phyloP scores from a whole-genome alignment of 495 filamentous ascomycete genomes.

The Oleoguttula mirabilis region DNA sequence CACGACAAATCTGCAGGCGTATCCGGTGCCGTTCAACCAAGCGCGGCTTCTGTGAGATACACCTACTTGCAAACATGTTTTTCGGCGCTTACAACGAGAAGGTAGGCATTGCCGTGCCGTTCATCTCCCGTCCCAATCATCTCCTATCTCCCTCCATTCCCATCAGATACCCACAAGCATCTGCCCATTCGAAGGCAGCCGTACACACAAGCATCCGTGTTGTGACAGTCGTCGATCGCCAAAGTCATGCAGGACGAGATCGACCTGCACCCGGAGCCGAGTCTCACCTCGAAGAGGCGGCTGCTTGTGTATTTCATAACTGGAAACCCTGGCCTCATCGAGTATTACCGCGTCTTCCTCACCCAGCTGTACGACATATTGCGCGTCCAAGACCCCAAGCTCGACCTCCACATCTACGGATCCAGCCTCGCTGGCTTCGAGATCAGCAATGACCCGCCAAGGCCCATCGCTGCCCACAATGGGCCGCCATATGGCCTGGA shows the following conservation, averaged over 20 bases:
- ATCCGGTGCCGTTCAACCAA: too few species aligned
- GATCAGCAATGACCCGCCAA: conserved; percentile 4
- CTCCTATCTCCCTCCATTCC: too few species aligned
- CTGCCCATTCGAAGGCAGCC: too few species aligned
- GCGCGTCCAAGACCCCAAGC: not conserved
- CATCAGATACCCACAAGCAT: too few species aligned
- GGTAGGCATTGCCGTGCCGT: too few species aligned
- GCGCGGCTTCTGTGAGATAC: too few species aligned
- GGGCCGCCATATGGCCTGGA: conserved; percentile 30
- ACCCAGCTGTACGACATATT: conserved; percentile 35
- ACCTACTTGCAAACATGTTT: too few species aligned
- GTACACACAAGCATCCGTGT: too few species aligned
- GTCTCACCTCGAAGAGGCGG: not conserved
- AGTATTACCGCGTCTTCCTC: conserved; percentile 68
- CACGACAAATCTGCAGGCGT: too few species aligned
- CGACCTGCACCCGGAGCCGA: not conserved
- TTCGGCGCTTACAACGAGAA: too few species aligned
- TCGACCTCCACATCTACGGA: conserved; percentile 49
- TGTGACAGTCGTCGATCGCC: too few species aligned
- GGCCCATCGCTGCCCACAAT: not conserved
- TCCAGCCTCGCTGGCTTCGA: conserved; percentile 65
- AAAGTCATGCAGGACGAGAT: not conserved
- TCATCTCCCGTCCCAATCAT: too few species aligned
- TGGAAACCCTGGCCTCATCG: conserved; percentile 78
- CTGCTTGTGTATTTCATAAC: conserved; percentile 55